Evolutionary conservation across 139 green algal genomes (phyloP), one percentile per base, ranked within the genome.

Genomic region (Haematococcus lacustris): DNA sequence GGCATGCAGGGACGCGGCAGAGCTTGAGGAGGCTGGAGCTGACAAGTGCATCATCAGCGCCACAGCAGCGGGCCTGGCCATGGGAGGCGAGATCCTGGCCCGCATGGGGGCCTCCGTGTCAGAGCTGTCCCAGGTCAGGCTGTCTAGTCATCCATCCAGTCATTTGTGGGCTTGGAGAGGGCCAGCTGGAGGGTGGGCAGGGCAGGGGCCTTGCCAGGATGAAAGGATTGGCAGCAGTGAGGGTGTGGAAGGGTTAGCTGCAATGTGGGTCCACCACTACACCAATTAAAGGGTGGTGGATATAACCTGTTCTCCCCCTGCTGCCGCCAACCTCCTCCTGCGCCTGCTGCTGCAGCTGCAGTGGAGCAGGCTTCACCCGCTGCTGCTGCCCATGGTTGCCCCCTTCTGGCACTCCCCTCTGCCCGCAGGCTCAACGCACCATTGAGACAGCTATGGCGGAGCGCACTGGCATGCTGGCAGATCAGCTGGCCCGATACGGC

Each of bases 21-120:
- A 93, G 76, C 84, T 97, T 65, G 78, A 87, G 73, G 74, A 78
- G n/a, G 92, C 92, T n/a, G 92, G 92, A 38, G 92, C 88, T 35
- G 70, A 76, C 38, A 51, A 81, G 0, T 76, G 85, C 0, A 80
- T 90, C 32, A 81, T 87, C 3, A 66, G 81, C 30, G 81, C 71
- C 39, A 81, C 81, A 34, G 89, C 97, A 74, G 87, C 84, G 23
- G 90, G 88, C 5, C 71, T 93, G 51, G 86, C 82, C 28, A 51
- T 96, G 50, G 90, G 89, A 4, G 62, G 53, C 2, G 53, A 65
- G 2, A 71, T 74, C 30, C 57, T 84, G 13, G 70, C 73, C 51
- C 71, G 71, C 17, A 21, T 74, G 69, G 53, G 69, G 9, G 69
- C 35, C 25, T 60, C 51, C 53, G 37, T 59, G 53, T 35, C 34